Evolutionary conservation across 2,329 filamentous ascomycete species (phyloP).

Genomic region (Ceratocystis smalleyi): DNA sequence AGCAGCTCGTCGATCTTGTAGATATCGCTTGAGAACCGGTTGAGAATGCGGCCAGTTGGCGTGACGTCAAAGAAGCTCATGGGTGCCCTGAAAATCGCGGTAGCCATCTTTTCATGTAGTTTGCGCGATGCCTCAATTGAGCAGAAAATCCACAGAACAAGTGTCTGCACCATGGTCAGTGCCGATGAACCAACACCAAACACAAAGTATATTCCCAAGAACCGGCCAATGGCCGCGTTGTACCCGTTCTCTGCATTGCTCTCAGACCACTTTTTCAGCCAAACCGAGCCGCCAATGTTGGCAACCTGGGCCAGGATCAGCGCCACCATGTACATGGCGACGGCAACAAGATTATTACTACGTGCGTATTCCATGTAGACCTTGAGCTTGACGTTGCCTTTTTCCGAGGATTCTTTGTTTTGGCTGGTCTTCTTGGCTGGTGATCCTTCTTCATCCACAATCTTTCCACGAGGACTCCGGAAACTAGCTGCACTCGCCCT

Average conservation of each 20-base stretch:
- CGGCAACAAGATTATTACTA: slow-evolving; percentile 77
- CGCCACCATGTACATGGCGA: slow-evolving; percentile 61
- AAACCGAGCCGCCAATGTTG: slow-evolving; percentile 71
- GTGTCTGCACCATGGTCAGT: slow-evolving; percentile 76
- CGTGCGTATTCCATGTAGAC: slow-evolving; percentile 93
- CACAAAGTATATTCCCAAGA: slow-evolving; percentile 87
- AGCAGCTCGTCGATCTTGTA: slow-evolving; percentile 83
- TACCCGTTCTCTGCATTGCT: slow-evolving; percentile 49
- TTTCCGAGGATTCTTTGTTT: slow-evolving; percentile 72
- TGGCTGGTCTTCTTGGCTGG: slow-evolving; percentile 60
- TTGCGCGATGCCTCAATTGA: slow-evolving; percentile 97
- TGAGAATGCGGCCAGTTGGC: slow-evolving; percentile 86
- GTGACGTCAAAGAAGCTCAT: slow-evolving; percentile 99
- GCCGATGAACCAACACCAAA: slow-evolving; percentile 77
- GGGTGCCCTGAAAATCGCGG: slow-evolving; percentile 88
- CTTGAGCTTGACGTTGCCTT: slow-evolving; percentile 95
- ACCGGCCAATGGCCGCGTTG: slow-evolving; percentile 72
- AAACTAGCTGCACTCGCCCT: slow-evolving; percentile 87
- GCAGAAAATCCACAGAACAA: slow-evolving; percentile 98
- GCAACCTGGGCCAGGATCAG: slow-evolving; percentile 67
- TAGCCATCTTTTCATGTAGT: slow-evolving; percentile 92
- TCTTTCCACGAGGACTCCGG: slow-evolving; percentile 67
- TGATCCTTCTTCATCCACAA: slow-evolving; percentile 68
- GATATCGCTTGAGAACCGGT: slow-evolving; percentile 79
- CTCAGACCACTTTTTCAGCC: slow-evolving; percentile 90